phyloP scores from a whole-genome alignment of 2,329 filamentous ascomycete species.

The Fusarium gaditjirri region DNA sequence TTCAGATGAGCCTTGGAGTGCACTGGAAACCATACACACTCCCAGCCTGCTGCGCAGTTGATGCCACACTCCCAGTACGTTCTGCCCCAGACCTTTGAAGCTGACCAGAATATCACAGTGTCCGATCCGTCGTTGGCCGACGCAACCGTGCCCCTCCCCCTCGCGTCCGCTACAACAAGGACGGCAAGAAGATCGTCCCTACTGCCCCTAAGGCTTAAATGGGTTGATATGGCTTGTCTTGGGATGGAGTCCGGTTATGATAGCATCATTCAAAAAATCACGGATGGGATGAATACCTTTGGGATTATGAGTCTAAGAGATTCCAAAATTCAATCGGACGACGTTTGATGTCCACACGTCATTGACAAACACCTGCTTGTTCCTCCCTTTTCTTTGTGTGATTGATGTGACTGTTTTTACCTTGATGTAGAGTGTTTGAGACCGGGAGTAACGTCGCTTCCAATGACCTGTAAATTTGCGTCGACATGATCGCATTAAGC shows the following conservation, averaged over 20 bases:
- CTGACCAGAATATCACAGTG: conserved; percentile 72
- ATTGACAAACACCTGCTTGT: conserved; percentile 15
- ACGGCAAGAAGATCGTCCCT: conserved; percentile 99
- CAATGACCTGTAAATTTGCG: neutral
- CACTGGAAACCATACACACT: conserved; percentile 46
- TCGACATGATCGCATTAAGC: neutral
- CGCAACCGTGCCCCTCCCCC: conserved; percentile 99
- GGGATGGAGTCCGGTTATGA: conserved; percentile 54
- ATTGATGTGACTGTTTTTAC: neutral
- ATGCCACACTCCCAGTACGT: conserved; percentile 42
- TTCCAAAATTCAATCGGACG: conserved; percentile 47
- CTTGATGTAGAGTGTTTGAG: fast-evolving
- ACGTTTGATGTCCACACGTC: conserved; percentile 37
- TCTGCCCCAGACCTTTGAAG: conserved; percentile 8
- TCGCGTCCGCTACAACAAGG: conserved; percentile 99
- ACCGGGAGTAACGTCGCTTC: neutral
- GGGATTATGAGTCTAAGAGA: conserved; percentile 47
- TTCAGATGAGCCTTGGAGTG: conserved; percentile 72
- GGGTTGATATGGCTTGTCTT: conserved; percentile 42
- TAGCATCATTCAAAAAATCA: conserved; percentile 53
- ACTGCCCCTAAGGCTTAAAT: conserved; percentile 60
- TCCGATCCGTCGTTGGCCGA: conserved; percentile 94
- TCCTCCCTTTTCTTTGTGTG: neutral
- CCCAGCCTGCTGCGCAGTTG: conserved; percentile 30
- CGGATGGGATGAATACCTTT: conserved; percentile 51